Evolutionary conservation across 495 filamentous ascomycete species (phyloP), one percentile per base, ranked within the genome.

Genomic region (Diplogelasinospora grovesii): DNA sequence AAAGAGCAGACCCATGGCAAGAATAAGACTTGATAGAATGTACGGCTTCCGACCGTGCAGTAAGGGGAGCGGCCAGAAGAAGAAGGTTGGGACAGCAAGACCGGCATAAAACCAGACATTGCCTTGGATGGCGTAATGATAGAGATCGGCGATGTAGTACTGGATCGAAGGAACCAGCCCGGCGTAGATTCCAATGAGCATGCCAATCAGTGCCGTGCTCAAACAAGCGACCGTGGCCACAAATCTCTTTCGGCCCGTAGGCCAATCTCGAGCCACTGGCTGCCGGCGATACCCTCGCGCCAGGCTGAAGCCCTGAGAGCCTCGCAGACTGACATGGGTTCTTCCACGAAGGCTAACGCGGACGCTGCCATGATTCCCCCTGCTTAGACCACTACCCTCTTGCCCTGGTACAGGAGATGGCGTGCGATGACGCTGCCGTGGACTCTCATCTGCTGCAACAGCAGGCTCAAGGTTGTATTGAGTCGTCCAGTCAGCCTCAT

Each of bases 31-130:
- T 24, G 69, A 66, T 29, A 89, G 54, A 24, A 78, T 77, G 55
- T 88, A 89, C 6, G 81, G 79, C 57, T 86, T 86, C 23, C 83
- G 72, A 13, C 84, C 83, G 55, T 87, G 82, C 1, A 88, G 68
- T n/a, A 88, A 60, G 7, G 84, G 79, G 6, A 89, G 60, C 1
- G 84, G 83, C 83, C 83, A 89, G 51, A 75, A 76, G 21, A 85
- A 50, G 22, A 83, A 69, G 2, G 75, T 85, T 1, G 82, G 70
- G 22, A 87, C 62, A 0, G 81, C 78, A 28, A 87, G 65, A 9
- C 82, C 81, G 20, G 81, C 48, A 46, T 81, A 86, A 39, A 87
- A 70, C 14, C 77, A 65, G n/a, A 82, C 74, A 52, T 87, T 87
- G 13, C 84, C 84, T 8, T 85, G 64, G 23, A 85, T 82, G 5